These are phyloP conservation scores for Quercus rubra DNA, from an alignment of 306 rosid species.

Conservation along the genomic window DNA sequence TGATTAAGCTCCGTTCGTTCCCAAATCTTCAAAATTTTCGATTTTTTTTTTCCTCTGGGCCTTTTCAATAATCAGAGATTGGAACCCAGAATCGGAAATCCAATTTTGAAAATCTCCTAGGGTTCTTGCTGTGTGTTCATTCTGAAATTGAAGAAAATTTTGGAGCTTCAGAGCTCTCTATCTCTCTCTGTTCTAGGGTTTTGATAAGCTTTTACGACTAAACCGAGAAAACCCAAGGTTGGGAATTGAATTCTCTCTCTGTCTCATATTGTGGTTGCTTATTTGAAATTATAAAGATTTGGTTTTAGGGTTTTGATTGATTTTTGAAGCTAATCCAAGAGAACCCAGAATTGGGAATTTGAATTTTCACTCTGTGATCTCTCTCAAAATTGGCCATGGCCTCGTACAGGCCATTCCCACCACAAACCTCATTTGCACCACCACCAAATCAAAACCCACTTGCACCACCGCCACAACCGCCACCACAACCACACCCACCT, in stretches of 20 bases:
- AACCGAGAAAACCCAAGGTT: constrained; percentile 1
- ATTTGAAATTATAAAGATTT: too few relatives aligned
- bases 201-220: background rate
- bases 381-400: constrained; percentile 54
- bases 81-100: background rate
- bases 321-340: background rate
- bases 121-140: background rate
- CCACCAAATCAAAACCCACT: constrained; percentile 64
- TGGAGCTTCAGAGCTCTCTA: background rate
- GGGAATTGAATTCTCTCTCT: background rate
- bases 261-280: background rate
- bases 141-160: background rate
- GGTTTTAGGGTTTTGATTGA: background rate
- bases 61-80: background rate
- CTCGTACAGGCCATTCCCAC: constrained; percentile 89
- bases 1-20: background rate
- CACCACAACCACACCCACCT: constrained; percentile 25
- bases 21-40: too few relatives aligned
- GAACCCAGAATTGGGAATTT: constrained; percentile 10
- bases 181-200: background rate
- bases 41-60: too few relatives aligned
- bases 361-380: background rate
- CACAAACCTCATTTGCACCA: constrained; percentile 59
- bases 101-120: too few relatives aligned
- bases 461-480: constrained; percentile 29